Percentiles rank a stretch among this genome's conserved stretches.
phyloP scores from a whole-genome alignment of 495 filamentous ascomycete species.

The Xylaria palmicola region DNA sequence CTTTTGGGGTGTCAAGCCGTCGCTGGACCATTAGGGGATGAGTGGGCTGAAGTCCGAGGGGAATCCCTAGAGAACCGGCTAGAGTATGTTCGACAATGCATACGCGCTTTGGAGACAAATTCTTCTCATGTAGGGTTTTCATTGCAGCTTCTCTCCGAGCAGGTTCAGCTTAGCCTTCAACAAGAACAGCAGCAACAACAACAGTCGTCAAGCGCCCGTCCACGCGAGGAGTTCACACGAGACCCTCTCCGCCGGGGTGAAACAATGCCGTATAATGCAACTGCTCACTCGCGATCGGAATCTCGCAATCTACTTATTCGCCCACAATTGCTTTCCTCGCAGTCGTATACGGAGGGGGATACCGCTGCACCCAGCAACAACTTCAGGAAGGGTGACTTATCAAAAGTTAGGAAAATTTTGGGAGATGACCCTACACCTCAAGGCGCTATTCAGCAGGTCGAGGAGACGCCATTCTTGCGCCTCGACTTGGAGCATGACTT shows the following conservation, averaged over 20 bases:
- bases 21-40: conserved; percentile 84
- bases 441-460: conserved; percentile 50
- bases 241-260: conserved; percentile 45
- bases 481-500: conserved; percentile 91
- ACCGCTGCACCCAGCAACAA: conserved; percentile 48
- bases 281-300: conserved; percentile 45
- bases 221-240: conserved; percentile 40
- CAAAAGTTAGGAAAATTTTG: conserved; percentile 85
- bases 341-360: conserved; percentile 67
- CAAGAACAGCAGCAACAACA: conserved; percentile 22
- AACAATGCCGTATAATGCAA: conserved; percentile 37
- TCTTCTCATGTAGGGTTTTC: conserved; percentile 87
- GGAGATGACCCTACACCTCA: conserved; percentile 73
- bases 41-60: conserved; percentile 90
- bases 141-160: conserved; percentile 79
- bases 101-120: conserved; percentile 77
- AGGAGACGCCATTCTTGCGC: conserved; percentile 80
- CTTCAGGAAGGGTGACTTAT: conserved; percentile 65
- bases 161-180: conserved; percentile 55
- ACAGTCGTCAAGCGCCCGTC: conserved; percentile 31
- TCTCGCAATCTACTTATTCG: conserved; percentile 41
- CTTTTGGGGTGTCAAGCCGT: conserved; percentile 82
- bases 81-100: conserved; percentile 70
- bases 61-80: conserved; percentile 89
- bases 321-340: conserved; percentile 52